Base-by-base conservation (phyloP, 768 basidiomycete genomes). In the Boletus coccyginus region DNA sequence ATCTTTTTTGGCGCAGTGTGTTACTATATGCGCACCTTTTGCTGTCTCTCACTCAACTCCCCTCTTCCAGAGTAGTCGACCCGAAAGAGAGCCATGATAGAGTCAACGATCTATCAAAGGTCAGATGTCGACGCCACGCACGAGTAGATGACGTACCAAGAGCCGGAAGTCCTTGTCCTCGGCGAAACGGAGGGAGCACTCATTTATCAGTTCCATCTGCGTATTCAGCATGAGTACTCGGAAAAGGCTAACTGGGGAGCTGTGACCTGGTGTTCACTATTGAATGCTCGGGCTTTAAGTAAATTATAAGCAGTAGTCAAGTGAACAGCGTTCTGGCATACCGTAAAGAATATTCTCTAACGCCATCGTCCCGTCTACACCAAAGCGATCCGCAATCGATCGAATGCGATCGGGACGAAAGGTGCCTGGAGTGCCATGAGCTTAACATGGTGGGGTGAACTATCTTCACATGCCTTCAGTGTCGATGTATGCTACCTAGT, bases 11-110 rank as follows among this genome's bases (percentile, higher is more conserved):
- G 21, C 2, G 13, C 12, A 14, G 32, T 17, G 21, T 21, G 39
- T 42, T 11, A 56, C 17, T 27, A 17, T 48, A 27, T 27, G 38
- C 64, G 44, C 47, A 85, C 90, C 76, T 94, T 94, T 69, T 98
- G 95, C 68, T 95, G 94, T 50, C 94, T 80, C 75, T 95, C 94
- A 62, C 93, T 94, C 40, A 97, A 74, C 70, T 97, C 96, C 32
- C 95, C 96, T 76, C 95, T 78, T 21, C 95, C 95, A 5, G 91
- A 92, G 70, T 78, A 98, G 72, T 98, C 95, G 43, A 94, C 91
- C 19, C 94, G 85, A 71, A 98, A 98, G 7, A 96, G 80, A 31
- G 95, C 96, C 92, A 98, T 96, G 58, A 98, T 95, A 63, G 92
- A 94, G 69, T 98, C 96, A 36, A 98, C 83, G 56, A 98, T 94